phyloP scores from a whole-genome alignment of 2,329 filamentous ascomycete genomes.

The Sporothrix sp. region DNA sequence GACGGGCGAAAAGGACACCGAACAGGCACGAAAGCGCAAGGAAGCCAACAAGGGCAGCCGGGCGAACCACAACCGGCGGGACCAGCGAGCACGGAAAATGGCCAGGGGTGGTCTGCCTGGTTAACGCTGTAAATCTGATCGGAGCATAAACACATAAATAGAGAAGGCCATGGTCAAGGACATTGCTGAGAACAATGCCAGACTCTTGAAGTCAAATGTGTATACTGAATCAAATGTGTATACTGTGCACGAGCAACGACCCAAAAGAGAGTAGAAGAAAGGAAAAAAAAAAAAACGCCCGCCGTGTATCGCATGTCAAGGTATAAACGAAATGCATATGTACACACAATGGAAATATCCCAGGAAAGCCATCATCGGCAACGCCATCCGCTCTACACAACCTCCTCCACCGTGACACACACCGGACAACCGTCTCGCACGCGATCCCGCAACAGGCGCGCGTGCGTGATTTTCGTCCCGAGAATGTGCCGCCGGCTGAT shows the following conservation, averaged over 20 bases:
- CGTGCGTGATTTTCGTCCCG: slow-evolving; percentile 79
- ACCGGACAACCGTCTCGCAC: slow-evolving; percentile 56
- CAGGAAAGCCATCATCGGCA: not conserved
- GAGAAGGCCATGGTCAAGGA: too few species aligned
- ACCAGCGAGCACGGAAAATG: slow-evolving; percentile 58
- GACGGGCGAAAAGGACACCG: slow-evolving; percentile 59
- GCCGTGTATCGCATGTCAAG: not conserved
- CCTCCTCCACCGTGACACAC: slow-evolving; percentile 26
- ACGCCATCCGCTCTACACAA: not conserved
- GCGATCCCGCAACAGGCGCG: slow-evolving; percentile 63
- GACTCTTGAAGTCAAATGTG: too few species aligned
- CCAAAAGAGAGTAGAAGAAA: too few species aligned
- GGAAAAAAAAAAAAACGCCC: not conserved
- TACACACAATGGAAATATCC: not conserved
- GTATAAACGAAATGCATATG: not conserved
- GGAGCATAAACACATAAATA: not conserved
- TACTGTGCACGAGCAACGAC: too few species aligned
- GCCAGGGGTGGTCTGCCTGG: slow-evolving; percentile 38
- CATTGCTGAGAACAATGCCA: too few species aligned
- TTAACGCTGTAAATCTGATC: not conserved
- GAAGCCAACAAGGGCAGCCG: slow-evolving; percentile 72
- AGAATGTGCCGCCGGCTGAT: slow-evolving; percentile 52
- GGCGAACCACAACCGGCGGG: slow-evolving; percentile 79
- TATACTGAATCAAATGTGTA: not conserved
- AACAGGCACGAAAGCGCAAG: slow-evolving; percentile 62